phyloP scores from a whole-genome alignment of 2,329 filamentous ascomycete species.

The Bipolaris bicolor region DNA sequence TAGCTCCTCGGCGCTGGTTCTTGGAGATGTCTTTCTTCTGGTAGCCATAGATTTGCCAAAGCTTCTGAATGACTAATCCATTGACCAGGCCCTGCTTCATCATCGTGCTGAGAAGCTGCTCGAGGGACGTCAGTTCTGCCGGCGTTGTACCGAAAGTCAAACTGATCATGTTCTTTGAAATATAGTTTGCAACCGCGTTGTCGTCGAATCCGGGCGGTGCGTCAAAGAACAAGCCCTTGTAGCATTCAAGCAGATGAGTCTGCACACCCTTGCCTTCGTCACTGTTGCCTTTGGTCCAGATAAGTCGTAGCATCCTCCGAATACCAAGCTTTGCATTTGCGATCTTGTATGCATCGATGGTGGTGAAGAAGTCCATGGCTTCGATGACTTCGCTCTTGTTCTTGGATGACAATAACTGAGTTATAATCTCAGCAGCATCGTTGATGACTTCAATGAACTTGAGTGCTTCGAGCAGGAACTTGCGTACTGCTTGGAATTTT shows the following conservation, averaged over 20 bases:
- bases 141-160: slow-evolving; percentile 94
- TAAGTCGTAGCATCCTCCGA: slow-evolving; percentile 90
- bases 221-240: slow-evolving; percentile 94
- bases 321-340: slow-evolving; percentile 93
- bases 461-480: slow-evolving; percentile 92
- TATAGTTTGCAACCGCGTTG: slow-evolving; percentile 93
- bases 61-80: slow-evolving; percentile 83
- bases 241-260: slow-evolving; percentile 94
- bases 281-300: slow-evolving; percentile 99
- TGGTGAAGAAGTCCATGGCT: slow-evolving; percentile 97
- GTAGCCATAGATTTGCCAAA: slow-evolving; percentile 97
- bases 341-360: slow-evolving; percentile 94
- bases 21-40: slow-evolving; percentile 88
- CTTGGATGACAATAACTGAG: slow-evolving; percentile 86
- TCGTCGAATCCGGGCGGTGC: slow-evolving; percentile 85
- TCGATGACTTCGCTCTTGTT: slow-evolving; percentile 99
- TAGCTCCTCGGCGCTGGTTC: slow-evolving; percentile 87
- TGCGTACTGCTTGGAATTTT: slow-evolving; percentile 83
- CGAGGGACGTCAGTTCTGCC: slow-evolving; percentile 91
- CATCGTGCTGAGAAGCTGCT: slow-evolving; percentile 95
- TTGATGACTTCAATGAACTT: slow-evolving; percentile 93
- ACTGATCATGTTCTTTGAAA: slow-evolving; percentile 98
- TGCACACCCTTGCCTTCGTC: slow-evolving; percentile 99
- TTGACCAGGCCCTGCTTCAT: slow-evolving; percentile 91
- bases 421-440: slow-evolving; percentile 77